Conservation (phyloP, 2,329 filamentous ascomycete species). For the Verticillium dahliae region DNA sequence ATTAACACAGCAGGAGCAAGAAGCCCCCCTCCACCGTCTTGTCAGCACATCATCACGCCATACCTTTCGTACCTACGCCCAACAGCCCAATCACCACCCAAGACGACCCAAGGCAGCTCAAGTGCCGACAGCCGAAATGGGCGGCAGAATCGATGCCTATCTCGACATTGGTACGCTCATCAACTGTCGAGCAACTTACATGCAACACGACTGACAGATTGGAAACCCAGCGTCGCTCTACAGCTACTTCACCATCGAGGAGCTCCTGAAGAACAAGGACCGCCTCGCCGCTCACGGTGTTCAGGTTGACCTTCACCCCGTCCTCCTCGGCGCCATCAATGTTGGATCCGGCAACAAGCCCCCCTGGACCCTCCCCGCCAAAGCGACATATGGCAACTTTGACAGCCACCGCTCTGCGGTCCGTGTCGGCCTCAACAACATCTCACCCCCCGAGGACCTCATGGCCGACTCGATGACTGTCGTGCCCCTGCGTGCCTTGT, state of each 20-base stretch:
- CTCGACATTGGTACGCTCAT: constrained; percentile 53
- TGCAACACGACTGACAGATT: not conserved
- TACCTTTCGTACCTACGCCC: too few species aligned
- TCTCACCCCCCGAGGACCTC: constrained; percentile 35
- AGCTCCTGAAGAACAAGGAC: constrained; percentile 50
- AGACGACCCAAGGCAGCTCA: constrained; percentile 7
- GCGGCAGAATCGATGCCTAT: constrained; percentile 57
- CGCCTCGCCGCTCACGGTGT: constrained; percentile 52
- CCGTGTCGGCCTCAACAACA: constrained; percentile 27
- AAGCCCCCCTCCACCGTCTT: too few species aligned
- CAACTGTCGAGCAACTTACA: not conserved
- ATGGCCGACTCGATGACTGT: constrained; percentile 34
- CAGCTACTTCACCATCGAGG: constrained; percentile 49
- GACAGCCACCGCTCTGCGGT: constrained; percentile 33
- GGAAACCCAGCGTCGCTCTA: constrained; percentile 53
- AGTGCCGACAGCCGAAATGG: constrained; percentile 39
- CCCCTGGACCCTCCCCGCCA: constrained; percentile 64
- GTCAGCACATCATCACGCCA: too few species aligned
- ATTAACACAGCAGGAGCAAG: too few species aligned
- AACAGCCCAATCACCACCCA: too few species aligned
- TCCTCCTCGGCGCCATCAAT: constrained; percentile 66
- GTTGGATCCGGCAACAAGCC: constrained; percentile 61
- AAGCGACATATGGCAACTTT: constrained; percentile 48
- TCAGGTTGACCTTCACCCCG: constrained; percentile 64
- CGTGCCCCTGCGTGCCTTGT: constrained; percentile 58